Base-by-base conservation (phyloP, 257 asterid genomes). In the Thymus mandschuricus region DNA sequence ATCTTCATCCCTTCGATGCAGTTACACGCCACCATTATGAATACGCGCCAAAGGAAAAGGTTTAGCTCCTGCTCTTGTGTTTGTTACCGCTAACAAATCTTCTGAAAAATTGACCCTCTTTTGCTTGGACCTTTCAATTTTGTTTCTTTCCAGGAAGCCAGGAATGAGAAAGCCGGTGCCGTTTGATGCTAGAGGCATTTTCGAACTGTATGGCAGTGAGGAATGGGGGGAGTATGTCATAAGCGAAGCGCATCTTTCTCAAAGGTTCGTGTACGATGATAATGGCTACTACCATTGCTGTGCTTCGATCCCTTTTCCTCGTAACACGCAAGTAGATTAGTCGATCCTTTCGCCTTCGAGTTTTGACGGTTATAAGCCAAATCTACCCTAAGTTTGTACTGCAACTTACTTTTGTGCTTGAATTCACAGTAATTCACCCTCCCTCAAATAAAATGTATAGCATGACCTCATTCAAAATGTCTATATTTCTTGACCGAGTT, bases 11-110 rank as follows among this genome's bases (percentile, higher is more conserved):
- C 63, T 60, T 78, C 67, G 70, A 69, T 86, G 96, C 95, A 94
- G 99, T 83, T 94, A 81, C 99, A 94, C 49, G 99, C 98, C 52
- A 91, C 99, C 48, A 78, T 88, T 66, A 94, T 94, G 97, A 91
- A 94, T 78, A 92, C 85, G 2, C 84, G 96, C 7, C 93, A 91
- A 79, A 83, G 95, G 54, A 83, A 81, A 82, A 84, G 98, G 97
- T 94, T 69, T 69, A 56, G 2, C 48, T 44, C 51, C 21, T 66
- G 0, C 64, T 57, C 68, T 70, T 57, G 27, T 11, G 38, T 51
- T 51, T 27, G 44, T 58, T n/a, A 10, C 12, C 12, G 8, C 1
- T 8, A 44, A 10, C 49, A 44, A 44, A 44, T 44, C 49, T 44
- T 44, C 49, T 13, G 35, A 44, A 73, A 33, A 70, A 51, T 12